These are phyloP conservation scores for Tetratostichococcus sp. DNA, from an alignment of 139 green algal genomes.

Conservation along the genomic window DNA sequence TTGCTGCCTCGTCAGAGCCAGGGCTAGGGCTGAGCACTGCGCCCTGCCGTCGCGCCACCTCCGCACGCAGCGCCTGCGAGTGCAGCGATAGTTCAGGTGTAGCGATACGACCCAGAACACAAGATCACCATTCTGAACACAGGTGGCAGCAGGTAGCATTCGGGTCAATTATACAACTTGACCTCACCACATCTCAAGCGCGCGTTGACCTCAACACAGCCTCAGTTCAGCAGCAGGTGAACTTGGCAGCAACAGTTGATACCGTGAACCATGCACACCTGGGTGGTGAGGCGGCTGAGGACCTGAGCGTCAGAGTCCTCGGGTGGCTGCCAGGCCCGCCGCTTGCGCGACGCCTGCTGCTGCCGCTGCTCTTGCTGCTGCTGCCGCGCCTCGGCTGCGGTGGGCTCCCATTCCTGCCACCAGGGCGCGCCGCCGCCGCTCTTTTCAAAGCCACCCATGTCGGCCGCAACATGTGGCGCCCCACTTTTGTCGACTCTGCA, in stretches of 20 bases:
- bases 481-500: neutral
- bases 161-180: too few relatives aligned
- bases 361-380: neutral
- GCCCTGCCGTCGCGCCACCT: constrained; percentile 9
- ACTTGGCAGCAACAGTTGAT: too few relatives aligned
- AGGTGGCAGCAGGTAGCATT: too few relatives aligned
- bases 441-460: neutral
- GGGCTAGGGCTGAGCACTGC: constrained; percentile 9
- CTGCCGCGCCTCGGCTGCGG: neutral
- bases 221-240: too few relatives aligned
- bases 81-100: neutral
- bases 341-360: too few relatives aligned
- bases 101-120: too few relatives aligned
- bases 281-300: neutral
- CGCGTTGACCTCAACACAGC: too few relatives aligned
- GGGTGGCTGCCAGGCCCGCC: neutral
- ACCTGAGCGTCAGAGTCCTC: neutral
- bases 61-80: constrained; percentile 8
- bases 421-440: neutral
- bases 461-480: neutral
- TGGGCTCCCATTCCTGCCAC: neutral
- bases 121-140: too few relatives aligned
- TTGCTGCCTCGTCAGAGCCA: constrained; percentile 4
- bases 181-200: too few relatives aligned
- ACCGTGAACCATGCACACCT: too few relatives aligned